These are phyloP conservation scores for Castanopsis chinensis DNA, from an alignment of 306 rosid species.

Conservation along the genomic window DNA sequence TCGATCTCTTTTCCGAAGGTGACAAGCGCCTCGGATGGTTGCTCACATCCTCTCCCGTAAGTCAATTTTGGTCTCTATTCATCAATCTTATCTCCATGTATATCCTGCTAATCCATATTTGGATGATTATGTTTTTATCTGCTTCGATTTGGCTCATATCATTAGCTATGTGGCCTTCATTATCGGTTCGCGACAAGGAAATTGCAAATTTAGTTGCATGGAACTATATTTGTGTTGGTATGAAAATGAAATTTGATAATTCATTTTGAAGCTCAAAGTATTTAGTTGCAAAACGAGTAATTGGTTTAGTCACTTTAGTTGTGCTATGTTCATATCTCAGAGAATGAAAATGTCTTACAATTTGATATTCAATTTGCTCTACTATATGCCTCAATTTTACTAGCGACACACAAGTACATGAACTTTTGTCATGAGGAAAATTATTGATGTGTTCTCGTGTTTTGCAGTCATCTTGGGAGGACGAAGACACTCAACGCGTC, in stretches of 20 bases:
- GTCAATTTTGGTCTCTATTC: constrained; percentile 9
- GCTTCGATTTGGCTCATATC: background rate
- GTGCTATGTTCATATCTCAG: too few relatives aligned
- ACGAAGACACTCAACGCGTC: constrained; percentile 62
- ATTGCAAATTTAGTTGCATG: background rate
- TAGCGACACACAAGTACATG: background rate
- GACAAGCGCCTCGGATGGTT: constrained; percentile 92
- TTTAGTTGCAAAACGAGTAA: background rate
- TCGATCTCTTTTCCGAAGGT: constrained; percentile 81
- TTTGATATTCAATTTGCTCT: background rate
- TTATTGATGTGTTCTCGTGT: constrained; percentile 27
- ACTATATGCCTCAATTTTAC: background rate
- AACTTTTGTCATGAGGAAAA: constrained; percentile 6
- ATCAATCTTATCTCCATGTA: background rate
- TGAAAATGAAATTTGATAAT: background rate
- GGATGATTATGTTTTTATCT: background rate
- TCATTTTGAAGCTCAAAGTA: background rate
- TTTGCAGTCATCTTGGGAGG: constrained; percentile 86
- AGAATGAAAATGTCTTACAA: background rate
- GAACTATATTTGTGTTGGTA: background rate
- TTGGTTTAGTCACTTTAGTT: too few relatives aligned
- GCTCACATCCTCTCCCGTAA: constrained; percentile 74
- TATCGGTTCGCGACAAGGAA: background rate
- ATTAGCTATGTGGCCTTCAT: background rate
- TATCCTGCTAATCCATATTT: background rate